Base-by-base conservation (phyloP, 768 basidiomycete species). In the Podaxis mareebaensis region DNA sequence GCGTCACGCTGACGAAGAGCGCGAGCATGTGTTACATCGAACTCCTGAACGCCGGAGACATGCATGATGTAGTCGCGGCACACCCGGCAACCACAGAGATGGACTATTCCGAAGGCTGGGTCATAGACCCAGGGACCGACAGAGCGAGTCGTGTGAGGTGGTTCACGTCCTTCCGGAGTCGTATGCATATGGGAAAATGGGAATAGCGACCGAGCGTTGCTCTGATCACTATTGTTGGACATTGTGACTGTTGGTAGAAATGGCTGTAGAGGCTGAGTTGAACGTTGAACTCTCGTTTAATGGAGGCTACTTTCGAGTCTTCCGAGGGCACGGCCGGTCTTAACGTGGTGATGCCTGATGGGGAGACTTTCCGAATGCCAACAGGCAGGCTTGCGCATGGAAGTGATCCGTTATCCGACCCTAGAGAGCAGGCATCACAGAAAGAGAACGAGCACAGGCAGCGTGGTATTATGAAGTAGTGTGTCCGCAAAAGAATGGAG, bases 1-100 rank as follows among this genome's bases (percentile, higher is more conserved):
- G 26, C 39, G 26, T 70, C 67, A 17, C 66, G 61, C 24, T 65
- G 58, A 13, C 42, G 60, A 11, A 68, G 24, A 12, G 69, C 67
- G 3, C 39, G 26, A 2, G 65, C 53, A 58, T 67, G 68, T 6
- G 60, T 58, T 3, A 17, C 3, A 26, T 68, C 66, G 2, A 13
- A 7, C 11, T 56, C 46, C 4, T 12, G 46, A 2, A 61, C 63
- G 20, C 58, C 59, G 8, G 64, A 55, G 38, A 64, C 39, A 44
- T 70, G 69, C 24, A 64, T 49, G 46, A 67, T 65, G 26, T 67
- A 70, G 30, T 58, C 48, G 15, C 61, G 57, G 48, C 69, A 70
- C 3, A 59, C 56, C 4, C 38, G 33, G 33, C 69, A 70, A 6
- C 53, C 63, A 20, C 63, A 30, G 4, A 22, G 57, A 44, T 70